Base-by-base conservation (phyloP, 345 rosid species). In the Brassica rapa region DNA sequence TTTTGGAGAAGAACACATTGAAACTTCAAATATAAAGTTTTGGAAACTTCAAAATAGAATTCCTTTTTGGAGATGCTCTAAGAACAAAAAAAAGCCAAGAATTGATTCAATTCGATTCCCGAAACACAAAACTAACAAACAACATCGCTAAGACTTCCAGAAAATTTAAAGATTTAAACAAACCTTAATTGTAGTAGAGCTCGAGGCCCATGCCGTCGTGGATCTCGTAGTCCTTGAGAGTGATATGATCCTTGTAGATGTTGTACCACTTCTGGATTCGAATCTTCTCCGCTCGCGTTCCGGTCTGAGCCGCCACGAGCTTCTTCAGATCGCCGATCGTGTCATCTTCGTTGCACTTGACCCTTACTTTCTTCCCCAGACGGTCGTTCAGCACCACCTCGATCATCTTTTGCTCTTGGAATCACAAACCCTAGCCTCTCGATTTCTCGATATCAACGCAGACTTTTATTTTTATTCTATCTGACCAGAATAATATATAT, bases 141-240 rank as follows among this genome's bases (percentile, higher is more conserved):
- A 10, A 41, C 49, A 41, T 41, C 51, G n/a, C 51, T 41, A 41
- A 41, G 49, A 41, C 1, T 37, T 37, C 43, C 9, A 33, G 6
- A 33, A 33, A 33, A 33, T 33, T 33, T 6, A 33, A 33, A 33
- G 37, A 3, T 27, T 27, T 27, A 27, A 27, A 3, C 29, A 27
- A 37, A 37, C 55, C 55, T 46, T 46, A 49, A 49, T 49, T 51
- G 56, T 51, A 51, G 16, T 51, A 51, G 56, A 51, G 56, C 56
- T 51, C 56, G 56, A 51, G 56, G 15, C 56, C 56, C 56, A 51
- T 51, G 56, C 56, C 56, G 56, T 51, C 56, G 56, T 51, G 56
- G 56, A 51, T 51, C 56, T 51, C 56, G 56, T 51, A 51, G 56
- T 51, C 56, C 56, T 51, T 51, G 56, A 51, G 56, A 51, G 56